Conservation (phyloP, 257 asterid genomes). For the Solanum neorickii region DNA sequence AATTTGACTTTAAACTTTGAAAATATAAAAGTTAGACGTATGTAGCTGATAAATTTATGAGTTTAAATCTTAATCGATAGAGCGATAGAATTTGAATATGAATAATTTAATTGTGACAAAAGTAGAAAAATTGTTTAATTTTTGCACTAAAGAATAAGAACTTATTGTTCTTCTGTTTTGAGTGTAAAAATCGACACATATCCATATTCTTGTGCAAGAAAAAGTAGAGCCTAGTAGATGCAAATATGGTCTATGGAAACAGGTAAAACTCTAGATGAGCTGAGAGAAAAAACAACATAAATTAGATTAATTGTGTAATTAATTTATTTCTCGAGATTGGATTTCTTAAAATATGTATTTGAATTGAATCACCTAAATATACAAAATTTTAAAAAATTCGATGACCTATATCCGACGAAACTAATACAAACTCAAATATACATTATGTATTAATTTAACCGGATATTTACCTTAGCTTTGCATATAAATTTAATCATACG, state of each 20-base stretch:
- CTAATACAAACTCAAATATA: no score
- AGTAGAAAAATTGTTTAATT: background rate
- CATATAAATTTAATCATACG: background rate
- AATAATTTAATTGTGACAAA: background rate
- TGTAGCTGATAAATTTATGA: background rate
- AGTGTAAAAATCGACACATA: background rate
- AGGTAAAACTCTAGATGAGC: background rate
- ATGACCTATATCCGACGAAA: no score
- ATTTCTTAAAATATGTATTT: background rate
- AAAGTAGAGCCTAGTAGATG: background rate
- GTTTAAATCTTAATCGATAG: background rate
- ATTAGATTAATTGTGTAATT: background rate
- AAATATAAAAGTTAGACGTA: fast-evolving
- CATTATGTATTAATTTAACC: no score
- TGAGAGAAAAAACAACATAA: background rate
- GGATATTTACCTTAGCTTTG: no score
- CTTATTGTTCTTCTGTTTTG: background rate
- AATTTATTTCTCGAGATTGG: background rate
- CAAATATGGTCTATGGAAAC: background rate
- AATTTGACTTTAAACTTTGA: fast-evolving
- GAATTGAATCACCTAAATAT: no score
- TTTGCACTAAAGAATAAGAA: background rate
- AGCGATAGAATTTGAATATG: background rate
- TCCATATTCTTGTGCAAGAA: background rate
- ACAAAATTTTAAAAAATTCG: no score